These are phyloP conservation scores for Chrysosporium queenslandicum DNA, from an alignment of 2,329 filamentous ascomycete species.

Conservation along the genomic window DNA sequence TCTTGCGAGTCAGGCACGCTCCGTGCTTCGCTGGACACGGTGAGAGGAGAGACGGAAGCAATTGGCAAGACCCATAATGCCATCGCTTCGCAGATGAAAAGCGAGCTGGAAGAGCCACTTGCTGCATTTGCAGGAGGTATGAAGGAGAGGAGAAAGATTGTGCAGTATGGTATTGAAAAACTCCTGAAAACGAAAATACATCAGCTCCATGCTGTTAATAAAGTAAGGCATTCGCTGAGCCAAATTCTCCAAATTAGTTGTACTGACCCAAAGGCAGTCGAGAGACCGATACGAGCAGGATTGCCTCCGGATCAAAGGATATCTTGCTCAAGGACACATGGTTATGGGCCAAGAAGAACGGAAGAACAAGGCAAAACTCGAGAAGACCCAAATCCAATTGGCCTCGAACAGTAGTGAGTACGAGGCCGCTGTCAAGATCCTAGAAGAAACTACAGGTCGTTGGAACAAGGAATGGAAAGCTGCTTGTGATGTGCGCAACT, in stretches of 20 bases:
- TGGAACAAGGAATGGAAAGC: conserved; percentile 99
- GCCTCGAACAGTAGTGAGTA: conserved; percentile 88
- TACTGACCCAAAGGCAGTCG: conserved; percentile 43
- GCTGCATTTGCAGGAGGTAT: conserved; percentile 85
- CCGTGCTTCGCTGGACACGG: conserved; percentile 71
- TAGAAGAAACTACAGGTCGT: conserved; percentile 87
- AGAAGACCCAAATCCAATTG: conserved; percentile 95
- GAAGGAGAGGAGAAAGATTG: conserved; percentile 93
- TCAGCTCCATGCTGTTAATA: conserved; percentile 84
- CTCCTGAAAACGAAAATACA: conserved; percentile 85
- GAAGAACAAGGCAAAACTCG: conserved; percentile 96
- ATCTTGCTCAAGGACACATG: conserved; percentile 97
- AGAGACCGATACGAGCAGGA: conserved; percentile 95
- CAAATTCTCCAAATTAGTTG: not conserved
- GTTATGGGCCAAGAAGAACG: conserved; percentile 99
- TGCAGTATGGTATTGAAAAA: conserved; percentile 89
- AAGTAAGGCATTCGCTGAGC: conserved; percentile 46
- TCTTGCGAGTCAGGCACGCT: conserved; percentile 79
- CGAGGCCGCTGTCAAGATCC: conserved; percentile 78
- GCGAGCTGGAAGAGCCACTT: conserved; percentile 86
- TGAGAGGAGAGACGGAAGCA: conserved; percentile 78
- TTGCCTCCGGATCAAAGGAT: conserved; percentile 95
- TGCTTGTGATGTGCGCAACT: conserved; percentile 59
- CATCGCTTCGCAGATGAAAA: conserved; percentile 90
- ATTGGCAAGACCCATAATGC: conserved; percentile 90